These are phyloP conservation scores for Phylloporus arenicola DNA, from an alignment of 768 basidiomycete genomes.

Conservation along the genomic window DNA sequence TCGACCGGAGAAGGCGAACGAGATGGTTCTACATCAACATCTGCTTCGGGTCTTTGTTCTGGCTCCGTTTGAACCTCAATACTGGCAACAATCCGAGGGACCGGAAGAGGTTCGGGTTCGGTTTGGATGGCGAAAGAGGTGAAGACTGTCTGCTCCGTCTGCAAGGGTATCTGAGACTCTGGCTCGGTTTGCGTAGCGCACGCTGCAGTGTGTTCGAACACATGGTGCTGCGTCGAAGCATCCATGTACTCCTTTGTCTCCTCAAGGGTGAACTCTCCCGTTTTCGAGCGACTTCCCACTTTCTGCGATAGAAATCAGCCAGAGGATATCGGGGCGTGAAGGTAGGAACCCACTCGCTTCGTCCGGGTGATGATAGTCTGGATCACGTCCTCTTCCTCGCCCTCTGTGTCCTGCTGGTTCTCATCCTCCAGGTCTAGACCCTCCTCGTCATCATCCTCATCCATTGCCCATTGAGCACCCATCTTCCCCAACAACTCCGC, in stretches of 20 bases:
- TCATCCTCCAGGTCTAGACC: conserved; percentile 33
- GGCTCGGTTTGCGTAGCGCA: conserved; percentile 59
- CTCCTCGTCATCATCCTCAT: conserved; percentile 39
- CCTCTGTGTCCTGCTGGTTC: conserved; percentile 53
- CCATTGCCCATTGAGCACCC: conserved; percentile 40
- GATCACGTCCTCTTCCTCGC: conserved; percentile 59
- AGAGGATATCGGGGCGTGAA: conserved; percentile 5
- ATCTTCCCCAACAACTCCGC: conserved; percentile 66
- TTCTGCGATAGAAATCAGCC: conserved; percentile 41
- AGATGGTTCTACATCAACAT: conserved; percentile 26
- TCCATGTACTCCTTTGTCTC: conserved; percentile 76
- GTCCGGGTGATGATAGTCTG: conserved; percentile 87
- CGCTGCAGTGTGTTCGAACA: conserved; percentile 43
- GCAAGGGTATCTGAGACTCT: conserved; percentile 45
- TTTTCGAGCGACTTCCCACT: conserved; percentile 54
- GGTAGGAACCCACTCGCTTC: conserved; percentile 50
- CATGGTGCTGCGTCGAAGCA: conserved; percentile 65
- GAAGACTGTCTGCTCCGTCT: conserved; percentile 43
- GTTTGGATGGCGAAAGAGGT: conserved; percentile 35
- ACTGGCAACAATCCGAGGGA: conserved; percentile 33
- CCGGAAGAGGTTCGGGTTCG: conserved; percentile 31
- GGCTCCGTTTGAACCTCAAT: conserved; percentile 62
- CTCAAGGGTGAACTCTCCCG: conserved; percentile 42
- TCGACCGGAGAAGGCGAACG: conserved; percentile 42
- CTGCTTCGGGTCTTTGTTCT: conserved; percentile 34